Evolutionary conservation across 148 eudicot species (phyloP).

Genomic region (Rhododendron griersonianum): DNA sequence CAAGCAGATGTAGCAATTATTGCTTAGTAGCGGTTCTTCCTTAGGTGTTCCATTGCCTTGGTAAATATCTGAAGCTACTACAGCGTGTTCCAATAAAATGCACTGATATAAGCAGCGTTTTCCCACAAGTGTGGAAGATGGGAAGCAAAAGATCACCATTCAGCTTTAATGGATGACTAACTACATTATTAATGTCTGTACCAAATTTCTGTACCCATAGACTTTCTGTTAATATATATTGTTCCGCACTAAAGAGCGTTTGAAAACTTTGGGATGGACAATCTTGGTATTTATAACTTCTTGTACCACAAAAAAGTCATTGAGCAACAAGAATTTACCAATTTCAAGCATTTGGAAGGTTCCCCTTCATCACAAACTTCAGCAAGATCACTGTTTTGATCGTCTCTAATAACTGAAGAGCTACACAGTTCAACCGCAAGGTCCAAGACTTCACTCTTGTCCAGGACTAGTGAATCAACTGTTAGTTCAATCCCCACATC

Average conservation of each 20-base stretch:
- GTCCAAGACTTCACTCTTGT: conserved; percentile 25
- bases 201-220: too few relatives aligned
- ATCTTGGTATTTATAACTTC: neutral
- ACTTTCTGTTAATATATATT: neutral
- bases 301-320: neutral
- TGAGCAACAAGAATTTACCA: conserved; percentile 31
- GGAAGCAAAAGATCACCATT: neutral
- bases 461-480: conserved; percentile 19
- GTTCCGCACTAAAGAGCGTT: neutral
- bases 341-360: conserved; percentile 15
- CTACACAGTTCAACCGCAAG: conserved; percentile 24
- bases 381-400: conserved; percentile 17
- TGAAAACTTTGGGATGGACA: neutral
- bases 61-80: neutral
- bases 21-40: neutral
- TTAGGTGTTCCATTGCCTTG: neutral
- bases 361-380: conserved; percentile 28
- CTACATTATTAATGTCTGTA: too few relatives aligned
- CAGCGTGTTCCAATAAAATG: neutral
- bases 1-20: neutral
- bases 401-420: conserved; percentile 15
- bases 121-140: neutral
- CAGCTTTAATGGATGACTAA: neutral
- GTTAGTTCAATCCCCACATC: conserved; percentile 27
- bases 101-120: neutral